These are phyloP conservation scores for Geosmithia flava DNA, from an alignment of 2,329 filamentous ascomycete genomes.

Conservation along the genomic window DNA sequence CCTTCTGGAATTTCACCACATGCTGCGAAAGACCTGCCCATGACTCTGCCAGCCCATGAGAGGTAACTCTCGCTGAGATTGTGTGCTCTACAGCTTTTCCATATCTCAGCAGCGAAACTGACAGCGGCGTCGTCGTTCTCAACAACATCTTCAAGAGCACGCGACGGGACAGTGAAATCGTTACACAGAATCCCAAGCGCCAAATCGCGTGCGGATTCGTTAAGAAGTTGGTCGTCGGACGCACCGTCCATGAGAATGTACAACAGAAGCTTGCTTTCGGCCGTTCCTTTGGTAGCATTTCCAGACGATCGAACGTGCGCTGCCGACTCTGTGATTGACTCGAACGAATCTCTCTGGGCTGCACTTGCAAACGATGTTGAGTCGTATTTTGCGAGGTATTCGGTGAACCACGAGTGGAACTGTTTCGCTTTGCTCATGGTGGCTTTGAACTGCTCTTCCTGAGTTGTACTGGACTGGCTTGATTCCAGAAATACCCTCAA, in stretches of 20 bases:
- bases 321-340: constrained; percentile 55
- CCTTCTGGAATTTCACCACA: constrained; percentile 55
- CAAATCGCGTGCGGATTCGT: constrained; percentile 54
- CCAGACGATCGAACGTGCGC: constrained; percentile 54
- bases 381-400: constrained; percentile 52
- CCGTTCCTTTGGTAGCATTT: constrained; percentile 54
- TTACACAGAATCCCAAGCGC: constrained; percentile 64
- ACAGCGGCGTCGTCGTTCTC: constrained; percentile 53
- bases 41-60: constrained; percentile 72
- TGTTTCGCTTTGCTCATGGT: constrained; percentile 63
- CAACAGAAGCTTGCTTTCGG: constrained; percentile 72
- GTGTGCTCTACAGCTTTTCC: constrained; percentile 60
- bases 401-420: constrained; percentile 70
- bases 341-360: constrained; percentile 44
- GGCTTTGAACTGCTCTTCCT: constrained; percentile 68
- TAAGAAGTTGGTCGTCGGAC: constrained; percentile 50
- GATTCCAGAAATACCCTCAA: constrained; percentile 65
- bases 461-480: constrained; percentile 66
- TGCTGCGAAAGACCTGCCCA: constrained; percentile 73
- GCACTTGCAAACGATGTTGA: constrained; percentile 37
- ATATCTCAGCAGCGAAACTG: constrained; percentile 53
- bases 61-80: constrained; percentile 57
- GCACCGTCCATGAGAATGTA: constrained; percentile 66
- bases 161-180: constrained; percentile 49
- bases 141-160: constrained; percentile 49